phyloP scores from a whole-genome alignment of 371 early-diverging fungal genomes.

The Zychaea mexicana region DNA sequence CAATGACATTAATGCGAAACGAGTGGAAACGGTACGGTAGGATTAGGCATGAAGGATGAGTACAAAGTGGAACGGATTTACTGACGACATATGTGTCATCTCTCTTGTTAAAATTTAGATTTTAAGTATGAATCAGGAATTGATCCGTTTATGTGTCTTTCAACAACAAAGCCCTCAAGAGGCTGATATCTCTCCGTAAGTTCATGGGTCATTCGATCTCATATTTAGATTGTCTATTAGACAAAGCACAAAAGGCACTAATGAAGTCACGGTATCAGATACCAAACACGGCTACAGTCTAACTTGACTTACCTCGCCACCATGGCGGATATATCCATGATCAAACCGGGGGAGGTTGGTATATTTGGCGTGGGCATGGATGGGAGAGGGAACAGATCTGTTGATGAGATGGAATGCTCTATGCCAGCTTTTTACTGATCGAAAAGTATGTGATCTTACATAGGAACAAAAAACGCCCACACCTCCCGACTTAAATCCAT shows the following conservation, averaged over 20 bases:
- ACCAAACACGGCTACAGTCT: slow-evolving; percentile 53
- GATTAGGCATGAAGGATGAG: not conserved
- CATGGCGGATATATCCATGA: slow-evolving; percentile 57
- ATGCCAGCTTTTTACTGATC: no score
- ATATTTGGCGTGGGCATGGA: not conserved
- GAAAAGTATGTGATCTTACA: no score
- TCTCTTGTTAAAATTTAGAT: slow-evolving; percentile 21
- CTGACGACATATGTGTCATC: not conserved
- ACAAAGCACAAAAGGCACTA: no score
- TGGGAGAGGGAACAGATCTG: not conserved
- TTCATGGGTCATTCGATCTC: no score
- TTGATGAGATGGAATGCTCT: not conserved
- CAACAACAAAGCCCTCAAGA: slow-evolving; percentile 37
- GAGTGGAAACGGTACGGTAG: slow-evolving; percentile 31
- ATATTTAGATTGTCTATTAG: no score
- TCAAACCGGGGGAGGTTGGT: slow-evolving; percentile 51
- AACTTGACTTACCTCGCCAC: slow-evolving; percentile 58
- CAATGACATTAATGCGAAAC: slow-evolving; percentile 29
- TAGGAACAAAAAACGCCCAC: slow-evolving; percentile 37
- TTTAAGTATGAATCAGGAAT: slow-evolving; percentile 50
- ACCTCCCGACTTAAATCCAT: slow-evolving; percentile 44
- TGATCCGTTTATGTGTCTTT: slow-evolving; percentile 52
- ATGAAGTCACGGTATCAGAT: slow-evolving; percentile 27
- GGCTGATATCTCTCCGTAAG: slow-evolving; percentile 44
- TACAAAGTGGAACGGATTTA: not conserved